Percentiles rank a stretch among this genome's conserved stretches.
Evolutionary conservation across 441 rosid species (phyloP).

Genomic region (Pelargonium citronellum): DNA sequence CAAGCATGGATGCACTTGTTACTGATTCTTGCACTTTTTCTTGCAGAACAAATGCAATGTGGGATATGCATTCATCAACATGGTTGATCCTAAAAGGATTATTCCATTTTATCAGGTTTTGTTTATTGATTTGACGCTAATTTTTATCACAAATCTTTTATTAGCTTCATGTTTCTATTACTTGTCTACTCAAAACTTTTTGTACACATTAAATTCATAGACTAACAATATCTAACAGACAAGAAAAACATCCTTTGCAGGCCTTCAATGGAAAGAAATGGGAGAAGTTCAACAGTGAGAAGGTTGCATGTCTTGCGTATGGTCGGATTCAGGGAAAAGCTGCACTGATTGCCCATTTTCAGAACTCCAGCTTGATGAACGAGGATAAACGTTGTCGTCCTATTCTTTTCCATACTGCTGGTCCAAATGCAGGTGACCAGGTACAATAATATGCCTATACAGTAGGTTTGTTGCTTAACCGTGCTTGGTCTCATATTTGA

Average conservation of each 20-base stretch:
- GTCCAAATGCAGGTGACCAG: slow-evolving; percentile 21
- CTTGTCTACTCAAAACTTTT: background rate
- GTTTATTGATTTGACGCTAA: background rate
- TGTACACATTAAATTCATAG: background rate
- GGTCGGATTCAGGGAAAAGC: slow-evolving; percentile 20
- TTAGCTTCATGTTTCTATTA: background rate
- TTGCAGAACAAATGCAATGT: slow-evolving; percentile 44
- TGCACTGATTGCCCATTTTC: slow-evolving; percentile 17
- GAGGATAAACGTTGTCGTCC: slow-evolving; percentile 21
- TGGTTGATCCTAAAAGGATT: slow-evolving; percentile 31
- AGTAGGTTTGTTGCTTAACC: background rate
- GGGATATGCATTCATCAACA: slow-evolving; percentile 47
- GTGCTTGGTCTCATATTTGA: background rate
- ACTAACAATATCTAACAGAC: background rate
- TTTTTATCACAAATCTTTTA: background rate
- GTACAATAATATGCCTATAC: background rate
- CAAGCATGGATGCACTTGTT: background rate
- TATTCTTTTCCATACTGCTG: slow-evolving; percentile 16
- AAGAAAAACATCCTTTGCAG: background rate
- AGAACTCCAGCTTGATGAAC: slow-evolving; percentile 22
- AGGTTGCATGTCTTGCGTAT: slow-evolving; percentile 18
- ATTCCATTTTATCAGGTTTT: slow-evolving; percentile 37
- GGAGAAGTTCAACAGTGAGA: slow-evolving; percentile 22
- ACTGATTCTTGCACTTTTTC: background rate
- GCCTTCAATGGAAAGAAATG: slow-evolving; percentile 19